A percentile compares a stretch with the other conserved stretches of the same genome.
Evolutionary conservation across 495 filamentous ascomycete genomes (phyloP).

Genomic region (Neurospora sp.): DNA sequence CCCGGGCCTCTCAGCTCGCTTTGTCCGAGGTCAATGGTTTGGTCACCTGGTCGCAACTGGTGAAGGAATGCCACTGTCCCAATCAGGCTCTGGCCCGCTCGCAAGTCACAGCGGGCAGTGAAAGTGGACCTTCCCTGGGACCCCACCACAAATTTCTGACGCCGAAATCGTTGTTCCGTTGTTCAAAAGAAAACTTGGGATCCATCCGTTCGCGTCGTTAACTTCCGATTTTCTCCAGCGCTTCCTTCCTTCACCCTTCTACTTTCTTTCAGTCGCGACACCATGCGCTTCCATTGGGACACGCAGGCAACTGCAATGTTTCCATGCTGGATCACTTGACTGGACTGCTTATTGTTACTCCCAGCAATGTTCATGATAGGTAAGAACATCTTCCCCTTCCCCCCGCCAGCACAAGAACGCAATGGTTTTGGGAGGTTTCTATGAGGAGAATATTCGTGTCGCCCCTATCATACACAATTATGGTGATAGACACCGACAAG

Average conservation of each 20-base stretch:
- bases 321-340: not conserved
- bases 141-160: not conserved
- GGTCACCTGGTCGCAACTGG: not conserved
- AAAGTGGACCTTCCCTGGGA: not conserved
- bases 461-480: slow-evolving; percentile 77
- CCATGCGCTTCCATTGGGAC: not conserved
- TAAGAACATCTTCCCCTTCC: slow-evolving; percentile 10
- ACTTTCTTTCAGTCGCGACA: not conserved
- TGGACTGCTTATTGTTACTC: not conserved
- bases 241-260: not conserved
- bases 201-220: not conserved
- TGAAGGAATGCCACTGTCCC: not conserved
- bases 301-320: not conserved
- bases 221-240: not conserved
- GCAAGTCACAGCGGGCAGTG: not conserved
- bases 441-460: slow-evolving; percentile 80
- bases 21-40: not conserved
- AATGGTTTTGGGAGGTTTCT: slow-evolving; percentile 13
- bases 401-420: not conserved
- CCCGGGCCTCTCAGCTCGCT: not conserved
- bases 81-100: not conserved
- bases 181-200: not conserved
- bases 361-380: slow-evolving; percentile 14
- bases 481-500: slow-evolving; percentile 88
- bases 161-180: not conserved